These are phyloP conservation scores for Trichoderma parareesei DNA, from an alignment of 495 filamentous ascomycete species.

Conservation along the genomic window DNA sequence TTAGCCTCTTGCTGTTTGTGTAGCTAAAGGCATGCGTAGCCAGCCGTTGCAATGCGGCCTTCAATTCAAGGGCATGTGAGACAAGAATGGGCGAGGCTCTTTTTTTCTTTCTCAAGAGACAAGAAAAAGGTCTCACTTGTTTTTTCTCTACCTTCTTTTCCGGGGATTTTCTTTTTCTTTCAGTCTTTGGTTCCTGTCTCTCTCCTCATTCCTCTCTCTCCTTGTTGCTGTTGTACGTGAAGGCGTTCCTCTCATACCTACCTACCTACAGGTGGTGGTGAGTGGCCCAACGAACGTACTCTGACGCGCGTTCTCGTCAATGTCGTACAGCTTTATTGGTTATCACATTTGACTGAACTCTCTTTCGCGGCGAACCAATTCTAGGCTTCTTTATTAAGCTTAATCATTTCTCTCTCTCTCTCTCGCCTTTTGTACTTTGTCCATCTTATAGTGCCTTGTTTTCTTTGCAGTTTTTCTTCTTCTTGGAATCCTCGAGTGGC, in stretches of 20 bases:
- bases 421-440: neutral
- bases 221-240: neutral
- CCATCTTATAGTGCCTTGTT: neutral
- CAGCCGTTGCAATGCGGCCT: neutral
- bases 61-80: neutral
- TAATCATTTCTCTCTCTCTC: neutral
- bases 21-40: no score
- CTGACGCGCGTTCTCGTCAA: neutral
- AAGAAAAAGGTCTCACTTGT: no score
- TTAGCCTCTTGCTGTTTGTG: neutral
- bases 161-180: no score
- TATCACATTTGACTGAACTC: neutral
- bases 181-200: neutral
- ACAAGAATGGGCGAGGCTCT: neutral
- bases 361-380: neutral
- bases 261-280: neutral
- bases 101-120: no score
- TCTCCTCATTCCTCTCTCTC: neutral
- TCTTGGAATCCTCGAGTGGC: neutral
- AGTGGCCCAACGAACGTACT: neutral
- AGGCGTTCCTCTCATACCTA: neutral
- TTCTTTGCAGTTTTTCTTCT: neutral
- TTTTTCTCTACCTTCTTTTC: no score
- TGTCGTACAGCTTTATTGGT: no score
- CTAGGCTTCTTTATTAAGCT: constrained; percentile 6